Conservation (phyloP, 306 rosid species). For the Pyrus communis region DNA sequence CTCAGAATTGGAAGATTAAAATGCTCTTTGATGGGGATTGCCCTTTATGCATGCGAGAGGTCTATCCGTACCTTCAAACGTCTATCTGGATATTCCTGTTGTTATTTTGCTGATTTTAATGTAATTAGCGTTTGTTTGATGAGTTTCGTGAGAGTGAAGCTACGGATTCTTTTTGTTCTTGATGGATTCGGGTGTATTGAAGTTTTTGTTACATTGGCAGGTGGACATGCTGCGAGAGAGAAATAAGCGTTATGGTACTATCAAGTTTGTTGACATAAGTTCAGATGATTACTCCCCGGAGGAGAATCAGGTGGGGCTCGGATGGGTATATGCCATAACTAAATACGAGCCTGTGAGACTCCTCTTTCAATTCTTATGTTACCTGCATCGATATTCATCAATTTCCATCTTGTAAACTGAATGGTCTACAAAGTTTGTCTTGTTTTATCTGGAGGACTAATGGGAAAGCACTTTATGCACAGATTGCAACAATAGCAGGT, state of each 20-base stretch:
- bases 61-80: conserved; percentile 11
- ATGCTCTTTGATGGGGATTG: conserved; percentile 95
- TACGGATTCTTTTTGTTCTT: neutral
- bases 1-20: conserved; percentile 75
- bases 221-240: conserved; percentile 85
- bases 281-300: conserved; percentile 67
- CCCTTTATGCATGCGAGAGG: conserved; percentile 97
- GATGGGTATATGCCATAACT: conserved; percentile 89
- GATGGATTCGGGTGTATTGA: neutral
- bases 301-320: conserved; percentile 75
- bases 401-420: conserved; percentile 1
- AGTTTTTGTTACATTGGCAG: conserved; percentile 20
- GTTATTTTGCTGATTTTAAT: neutral
- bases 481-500: conserved; percentile 66
- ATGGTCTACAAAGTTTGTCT: neutral
- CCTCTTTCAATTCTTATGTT: neutral
- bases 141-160: neutral
- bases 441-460: conserved; percentile 10
- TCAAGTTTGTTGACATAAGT: conserved; percentile 83
- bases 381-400: neutral
- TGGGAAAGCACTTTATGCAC: conserved; percentile 12
- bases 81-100: neutral
- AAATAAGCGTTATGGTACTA: conserved; percentile 53
- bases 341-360: conserved; percentile 72
- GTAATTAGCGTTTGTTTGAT: neutral